A percentile compares a stretch with the other conserved stretches of the same genome.
These are phyloP conservation scores for Tylopilus rubrobrunneus DNA, from an alignment of 768 basidiomycete species.

Conservation along the genomic window DNA sequence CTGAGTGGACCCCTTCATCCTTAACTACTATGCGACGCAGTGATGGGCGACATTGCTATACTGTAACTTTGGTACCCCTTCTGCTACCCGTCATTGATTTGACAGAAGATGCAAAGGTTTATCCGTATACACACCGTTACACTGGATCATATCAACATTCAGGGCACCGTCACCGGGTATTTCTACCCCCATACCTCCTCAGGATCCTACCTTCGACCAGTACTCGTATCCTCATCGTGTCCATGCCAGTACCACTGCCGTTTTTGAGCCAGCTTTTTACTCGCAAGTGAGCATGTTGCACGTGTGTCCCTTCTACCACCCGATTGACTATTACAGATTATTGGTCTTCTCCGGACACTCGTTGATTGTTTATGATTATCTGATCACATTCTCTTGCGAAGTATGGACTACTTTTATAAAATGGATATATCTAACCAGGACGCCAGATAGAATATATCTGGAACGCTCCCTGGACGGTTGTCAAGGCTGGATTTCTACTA, in stretches of 20 bases:
- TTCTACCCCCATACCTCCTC: background rate
- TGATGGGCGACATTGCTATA: background rate
- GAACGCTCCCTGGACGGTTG: background rate
- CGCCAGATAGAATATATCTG: background rate
- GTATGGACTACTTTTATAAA: background rate
- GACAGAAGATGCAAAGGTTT: background rate
- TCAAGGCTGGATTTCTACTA: background rate
- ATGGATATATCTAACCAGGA: background rate
- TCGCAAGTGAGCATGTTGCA: background rate
- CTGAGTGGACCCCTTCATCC: background rate
- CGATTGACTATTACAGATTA: background rate
- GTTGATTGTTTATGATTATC: background rate
- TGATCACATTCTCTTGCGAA: background rate
- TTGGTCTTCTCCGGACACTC: background rate
- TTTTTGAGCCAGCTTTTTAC: background rate
- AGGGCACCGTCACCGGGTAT: background rate
- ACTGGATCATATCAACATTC: background rate
- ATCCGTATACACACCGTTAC: background rate
- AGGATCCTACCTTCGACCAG: background rate
- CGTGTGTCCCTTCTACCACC: background rate
- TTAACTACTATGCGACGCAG: background rate
- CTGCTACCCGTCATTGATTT: background rate
- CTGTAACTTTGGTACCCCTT: background rate
- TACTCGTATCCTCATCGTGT: background rate
- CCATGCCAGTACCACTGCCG: background rate